Evolutionary conservation across 176 grass and related monocot genomes (phyloP).

Genomic region (Aegilops umbellulata): DNA sequence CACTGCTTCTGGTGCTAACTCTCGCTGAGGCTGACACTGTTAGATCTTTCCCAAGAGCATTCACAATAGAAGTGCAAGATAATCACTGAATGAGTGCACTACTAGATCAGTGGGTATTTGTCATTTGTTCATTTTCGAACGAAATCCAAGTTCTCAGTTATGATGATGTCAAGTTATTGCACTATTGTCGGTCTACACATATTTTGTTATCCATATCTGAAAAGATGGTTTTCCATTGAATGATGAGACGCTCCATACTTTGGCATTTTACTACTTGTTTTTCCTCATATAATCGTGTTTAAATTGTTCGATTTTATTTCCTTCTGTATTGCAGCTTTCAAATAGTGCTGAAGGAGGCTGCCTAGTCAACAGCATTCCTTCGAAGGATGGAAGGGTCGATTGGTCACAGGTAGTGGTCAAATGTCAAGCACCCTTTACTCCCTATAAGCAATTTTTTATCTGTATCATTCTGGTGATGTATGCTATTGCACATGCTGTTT

Average conservation of each 20-base stretch:
- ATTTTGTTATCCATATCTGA: constrained; percentile 12
- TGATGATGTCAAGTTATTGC: not conserved
- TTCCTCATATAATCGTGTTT: not conserved
- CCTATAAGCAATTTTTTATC: not conserved
- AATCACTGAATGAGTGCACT: constrained; percentile 7
- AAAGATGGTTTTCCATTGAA: constrained; percentile 1
- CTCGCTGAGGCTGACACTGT: not conserved
- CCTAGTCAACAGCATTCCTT: constrained; percentile 67
- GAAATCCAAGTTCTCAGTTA: not conserved
- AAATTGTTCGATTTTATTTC: constrained; percentile 6
- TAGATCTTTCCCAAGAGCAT: not conserved
- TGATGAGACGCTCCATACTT: not conserved
- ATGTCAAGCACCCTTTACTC: not conserved
- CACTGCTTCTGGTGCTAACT: not conserved
- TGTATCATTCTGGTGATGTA: constrained; percentile 7
- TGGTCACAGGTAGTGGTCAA: constrained; percentile 84
- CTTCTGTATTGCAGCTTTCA: constrained; percentile 70
- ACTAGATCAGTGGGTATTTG: not conserved
- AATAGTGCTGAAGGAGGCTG: constrained; percentile 70
- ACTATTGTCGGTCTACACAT: not conserved
- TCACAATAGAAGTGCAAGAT: not conserved
- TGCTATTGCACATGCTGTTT: constrained; percentile 9
- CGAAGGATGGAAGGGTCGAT: constrained; percentile 88
- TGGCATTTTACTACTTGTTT: constrained; percentile 10
- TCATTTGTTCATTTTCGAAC: not conserved